phyloP scores from a whole-genome alignment of 345 rosid species.

The Corchorus olitorius region DNA sequence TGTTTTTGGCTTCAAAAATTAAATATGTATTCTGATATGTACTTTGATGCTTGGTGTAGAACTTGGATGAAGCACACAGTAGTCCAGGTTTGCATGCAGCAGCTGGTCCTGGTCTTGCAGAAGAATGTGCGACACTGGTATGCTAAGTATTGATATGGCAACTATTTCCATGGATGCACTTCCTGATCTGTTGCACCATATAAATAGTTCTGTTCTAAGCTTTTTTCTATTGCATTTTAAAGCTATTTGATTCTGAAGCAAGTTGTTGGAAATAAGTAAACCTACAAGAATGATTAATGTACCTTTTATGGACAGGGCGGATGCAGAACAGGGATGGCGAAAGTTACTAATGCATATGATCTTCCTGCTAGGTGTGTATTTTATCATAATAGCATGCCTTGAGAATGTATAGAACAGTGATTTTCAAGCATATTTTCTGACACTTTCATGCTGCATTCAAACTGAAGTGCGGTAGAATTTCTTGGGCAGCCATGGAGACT shows the following conservation, averaged over 20 bases:
- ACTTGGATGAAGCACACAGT: conserved; percentile 87
- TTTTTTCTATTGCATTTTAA: not conserved
- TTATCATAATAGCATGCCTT: conserved; percentile 10
- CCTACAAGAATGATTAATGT: conserved; percentile 12
- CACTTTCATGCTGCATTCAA: too few relatives aligned
- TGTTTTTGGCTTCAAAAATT: too few relatives aligned
- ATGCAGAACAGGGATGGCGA: conserved; percentile 97
- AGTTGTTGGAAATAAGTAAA: too few relatives aligned
- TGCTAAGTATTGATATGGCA: conserved; percentile 7
- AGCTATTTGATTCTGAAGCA: conserved; percentile 17
- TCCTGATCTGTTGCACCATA: not conserved
- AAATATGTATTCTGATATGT: conserved; percentile 20
- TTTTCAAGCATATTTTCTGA: too few relatives aligned
- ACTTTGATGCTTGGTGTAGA: conserved; percentile 49
- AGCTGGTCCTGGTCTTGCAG: conserved; percentile 97
- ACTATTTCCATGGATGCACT: not conserved
- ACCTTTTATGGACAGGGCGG: conserved; percentile 70
- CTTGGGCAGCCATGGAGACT: not conserved
- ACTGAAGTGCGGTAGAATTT: too few relatives aligned
- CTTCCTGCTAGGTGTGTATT: conserved; percentile 88
- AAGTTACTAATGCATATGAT: conserved; percentile 91
- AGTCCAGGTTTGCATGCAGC: conserved; percentile 94
- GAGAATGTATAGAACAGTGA: not conserved
- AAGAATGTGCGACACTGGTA: conserved; percentile 91
- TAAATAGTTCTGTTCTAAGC: conserved; percentile 4